phyloP scores from a whole-genome alignment of 2,329 filamentous ascomycete species.

The Xylaria arbuscula region DNA sequence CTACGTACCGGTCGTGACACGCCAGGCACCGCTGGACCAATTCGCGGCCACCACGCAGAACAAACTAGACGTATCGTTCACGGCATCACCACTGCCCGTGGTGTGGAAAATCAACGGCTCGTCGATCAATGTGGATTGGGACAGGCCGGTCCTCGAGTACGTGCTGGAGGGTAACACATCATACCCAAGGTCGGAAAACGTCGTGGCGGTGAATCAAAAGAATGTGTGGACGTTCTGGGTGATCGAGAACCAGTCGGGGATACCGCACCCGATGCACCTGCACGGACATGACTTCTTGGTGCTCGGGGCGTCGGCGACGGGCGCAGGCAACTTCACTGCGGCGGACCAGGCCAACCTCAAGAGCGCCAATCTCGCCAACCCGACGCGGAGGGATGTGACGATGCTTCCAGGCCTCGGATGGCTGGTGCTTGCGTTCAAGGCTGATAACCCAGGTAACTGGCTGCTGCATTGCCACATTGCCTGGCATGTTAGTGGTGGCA shows the following conservation, averaged over 20 bases:
- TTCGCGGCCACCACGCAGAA: conserved; percentile 30
- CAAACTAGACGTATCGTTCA: conserved; percentile 37
- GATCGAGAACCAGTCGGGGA: conserved; percentile 43
- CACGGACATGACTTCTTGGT: conserved; percentile 53
- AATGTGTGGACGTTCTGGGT: conserved; percentile 48
- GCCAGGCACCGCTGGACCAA: conserved; percentile 34
- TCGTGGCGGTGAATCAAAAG: conserved; percentile 40
- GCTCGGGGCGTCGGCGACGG: conserved; percentile 43
- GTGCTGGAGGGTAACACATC: conserved; percentile 44
- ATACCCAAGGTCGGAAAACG: conserved; percentile 42
- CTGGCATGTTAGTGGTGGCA: conserved; percentile 61
- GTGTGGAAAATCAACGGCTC: conserved; percentile 41
- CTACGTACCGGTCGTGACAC: conserved; percentile 39
- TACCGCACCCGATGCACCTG: conserved; percentile 49
- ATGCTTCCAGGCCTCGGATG: conserved; percentile 57
- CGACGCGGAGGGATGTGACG: conserved; percentile 59
- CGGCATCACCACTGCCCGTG: conserved; percentile 23
- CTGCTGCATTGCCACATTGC: conserved; percentile 62
- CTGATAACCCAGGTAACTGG: conserved; percentile 63
- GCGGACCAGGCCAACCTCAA: conserved; percentile 48
- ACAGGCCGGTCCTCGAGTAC: conserved; percentile 50
- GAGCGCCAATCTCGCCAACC: conserved; percentile 58
- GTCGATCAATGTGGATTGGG: conserved; percentile 49
- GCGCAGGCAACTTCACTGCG: conserved; percentile 38
- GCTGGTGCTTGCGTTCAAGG: conserved; percentile 59